Evolutionary conservation across 208 protist species (phyloP).

Genomic region (Trypanosomatidae sp.): DNA sequence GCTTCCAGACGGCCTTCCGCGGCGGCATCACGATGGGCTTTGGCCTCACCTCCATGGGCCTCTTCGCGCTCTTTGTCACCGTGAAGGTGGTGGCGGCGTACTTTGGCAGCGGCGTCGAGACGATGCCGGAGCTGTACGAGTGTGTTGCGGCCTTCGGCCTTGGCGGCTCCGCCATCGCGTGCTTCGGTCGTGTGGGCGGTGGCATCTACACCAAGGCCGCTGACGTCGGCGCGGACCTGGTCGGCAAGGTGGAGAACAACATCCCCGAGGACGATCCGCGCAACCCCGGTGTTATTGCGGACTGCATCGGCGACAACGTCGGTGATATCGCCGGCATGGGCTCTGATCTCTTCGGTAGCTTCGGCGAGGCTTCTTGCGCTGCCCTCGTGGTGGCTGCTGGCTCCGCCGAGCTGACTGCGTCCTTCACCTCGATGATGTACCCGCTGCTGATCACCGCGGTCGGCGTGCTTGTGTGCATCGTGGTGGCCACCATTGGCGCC

Average conservation of each 20-base stretch:
- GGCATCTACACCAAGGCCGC: conserved; percentile 97
- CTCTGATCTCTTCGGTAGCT: conserved; percentile 96
- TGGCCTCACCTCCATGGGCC: conserved; percentile 79
- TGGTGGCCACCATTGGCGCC: conserved; percentile 58
- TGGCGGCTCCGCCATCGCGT: conserved; percentile 94
- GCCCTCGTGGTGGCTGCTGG: conserved; percentile 77
- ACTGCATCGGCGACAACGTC: conserved; percentile 97
- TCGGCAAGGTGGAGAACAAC: conserved; percentile 95
- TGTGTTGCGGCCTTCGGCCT: conserved; percentile 95
- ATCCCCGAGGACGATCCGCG: conserved; percentile 97
- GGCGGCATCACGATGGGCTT: conserved; percentile 91
- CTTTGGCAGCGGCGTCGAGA: conserved; percentile 44
- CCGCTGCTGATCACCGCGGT: conserved; percentile 82
- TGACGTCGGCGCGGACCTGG: conserved; percentile 95
- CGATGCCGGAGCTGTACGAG: conserved; percentile 67
- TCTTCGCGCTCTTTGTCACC: conserved; percentile 78
- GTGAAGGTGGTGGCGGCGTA: conserved; percentile 64
- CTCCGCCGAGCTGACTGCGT: conserved; percentile 54
- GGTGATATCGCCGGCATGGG: conserved; percentile 96
- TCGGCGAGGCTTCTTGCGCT: conserved; percentile 95
- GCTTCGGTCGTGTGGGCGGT: conserved; percentile 96
- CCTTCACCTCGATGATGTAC: conserved; percentile 89
- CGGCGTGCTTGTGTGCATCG: conserved; percentile 79
- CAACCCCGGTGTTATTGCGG: conserved; percentile 96
- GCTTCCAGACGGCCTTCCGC: conserved; percentile 87